phyloP scores from a whole-genome alignment of 148 eudicot species.

The Limonium bicolor region DNA sequence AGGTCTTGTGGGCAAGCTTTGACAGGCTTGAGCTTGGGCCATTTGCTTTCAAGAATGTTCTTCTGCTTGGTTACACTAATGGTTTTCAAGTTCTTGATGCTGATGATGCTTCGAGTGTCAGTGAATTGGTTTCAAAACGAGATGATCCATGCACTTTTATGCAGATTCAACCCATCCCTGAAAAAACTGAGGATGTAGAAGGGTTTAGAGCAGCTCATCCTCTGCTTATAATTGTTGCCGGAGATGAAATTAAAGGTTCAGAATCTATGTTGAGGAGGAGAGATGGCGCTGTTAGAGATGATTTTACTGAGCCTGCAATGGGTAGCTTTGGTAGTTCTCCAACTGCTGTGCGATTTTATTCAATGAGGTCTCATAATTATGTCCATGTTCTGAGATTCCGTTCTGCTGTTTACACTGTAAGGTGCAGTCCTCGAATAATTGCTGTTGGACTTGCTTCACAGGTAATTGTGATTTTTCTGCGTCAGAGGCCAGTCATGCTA shows the following conservation, averaged over 20 bases:
- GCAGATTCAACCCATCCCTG: conserved; percentile 31
- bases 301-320: conserved; percentile 11
- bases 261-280: conserved; percentile 3
- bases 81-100: conserved; percentile 36
- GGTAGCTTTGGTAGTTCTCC: conserved; percentile 12
- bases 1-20: conserved; percentile 44
- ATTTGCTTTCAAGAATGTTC: conserved; percentile 15
- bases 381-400: conserved; percentile 24
- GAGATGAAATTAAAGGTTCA: conserved; percentile 14
- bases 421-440: conserved; percentile 30
- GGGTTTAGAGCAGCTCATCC: conserved; percentile 23
- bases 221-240: conserved; percentile 25
- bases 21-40: conserved; percentile 27
- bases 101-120: conserved; percentile 23
- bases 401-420: conserved; percentile 25
- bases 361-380: conserved; percentile 22
- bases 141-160: conserved; percentile 28
- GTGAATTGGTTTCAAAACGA: conserved; percentile 26
- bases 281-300: conserved; percentile 11
- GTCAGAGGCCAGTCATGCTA: too few relatives aligned
- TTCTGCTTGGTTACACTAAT: conserved; percentile 28
- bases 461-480: too few relatives aligned
- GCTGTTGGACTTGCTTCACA: conserved; percentile 29
- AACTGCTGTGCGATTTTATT: conserved; percentile 28
- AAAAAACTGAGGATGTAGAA: conserved; percentile 11